Base-by-base conservation (phyloP, 352 stramenopile species). In the Phytophthora capsici region DNA sequence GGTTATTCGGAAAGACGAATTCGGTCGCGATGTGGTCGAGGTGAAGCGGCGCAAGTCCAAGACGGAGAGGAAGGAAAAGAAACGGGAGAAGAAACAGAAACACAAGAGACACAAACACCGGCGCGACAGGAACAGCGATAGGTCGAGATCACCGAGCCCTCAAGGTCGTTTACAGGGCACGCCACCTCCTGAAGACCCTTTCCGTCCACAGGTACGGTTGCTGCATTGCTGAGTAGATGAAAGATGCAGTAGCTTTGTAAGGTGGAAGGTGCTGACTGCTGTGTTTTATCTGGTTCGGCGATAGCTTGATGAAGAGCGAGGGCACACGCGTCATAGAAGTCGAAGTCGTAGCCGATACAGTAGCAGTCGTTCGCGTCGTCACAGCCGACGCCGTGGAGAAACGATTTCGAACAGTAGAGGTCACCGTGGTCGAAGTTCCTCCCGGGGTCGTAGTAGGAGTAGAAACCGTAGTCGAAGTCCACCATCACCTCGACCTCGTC, bases 1-100 rank as follows among this genome's bases (percentile, higher is more conserved):
- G 34, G 40, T 65, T 19, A 63, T 77, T 10, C 44, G 45, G n/a
- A 93, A 92, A 51, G 87, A 95, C 58, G 87, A 95, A 48, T 95
- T 94, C 58, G 87, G 87, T 22, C 85, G 87, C 5, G 86, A 94
- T 41, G 56, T 93, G 17, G 51, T 68, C 22, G 28, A 63, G 37
- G 25, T 62, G 12, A 68, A 64, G 38, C 48, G 36, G 6, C 44
- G 20, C 38, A 71, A 71, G 38, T 57, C 22, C 12, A 75, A 66
- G 28, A 30, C 48, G 4, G 36, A 53, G 13, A 40, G 26, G 13
- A 45, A 57, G 20, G 43, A 62, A 28, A 69, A 65, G 22, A 63
- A 76, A 26, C 69, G 74, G 41, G 57, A 57, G 17, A 45, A 23
- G 34, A 63, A 71, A 13, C 57, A 54, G 17, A 77, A 74, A 14